Evolutionary conservation across 1,284 basidiomycete species (phyloP).

Genomic region (Wallemia hederae): DNA sequence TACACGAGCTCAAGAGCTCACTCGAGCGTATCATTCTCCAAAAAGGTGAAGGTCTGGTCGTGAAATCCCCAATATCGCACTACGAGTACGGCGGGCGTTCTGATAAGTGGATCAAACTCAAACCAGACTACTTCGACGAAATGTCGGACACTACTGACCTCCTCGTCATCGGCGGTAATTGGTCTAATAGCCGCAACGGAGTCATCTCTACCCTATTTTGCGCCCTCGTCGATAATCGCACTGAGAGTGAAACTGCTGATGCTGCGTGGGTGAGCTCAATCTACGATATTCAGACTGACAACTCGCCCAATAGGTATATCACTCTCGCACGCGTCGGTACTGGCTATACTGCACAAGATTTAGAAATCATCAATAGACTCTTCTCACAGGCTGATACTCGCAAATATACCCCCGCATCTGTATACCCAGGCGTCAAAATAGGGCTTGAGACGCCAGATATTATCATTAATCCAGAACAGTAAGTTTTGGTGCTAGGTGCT

Average conservation of each 20-base stretch:
- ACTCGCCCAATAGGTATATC: too few species aligned
- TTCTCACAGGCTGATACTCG: slow-evolving; percentile 14
- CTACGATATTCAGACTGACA: slow-evolving; percentile 8
- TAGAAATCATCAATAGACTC: slow-evolving; percentile 15
- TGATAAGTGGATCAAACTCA: slow-evolving; percentile 78
- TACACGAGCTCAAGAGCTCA: slow-evolving; percentile 10
- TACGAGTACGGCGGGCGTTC: slow-evolving; percentile 62
- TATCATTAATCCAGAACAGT: slow-evolving; percentile 18
- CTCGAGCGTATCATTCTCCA: slow-evolving; percentile 42
- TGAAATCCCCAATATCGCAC: slow-evolving; percentile 49
- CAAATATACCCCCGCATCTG: slow-evolving; percentile 2
- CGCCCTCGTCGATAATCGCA: slow-evolving; percentile 39
- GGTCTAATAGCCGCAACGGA: slow-evolving; percentile 30
- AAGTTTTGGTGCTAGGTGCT: too few species aligned
- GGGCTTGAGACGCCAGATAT: slow-evolving; percentile 14
- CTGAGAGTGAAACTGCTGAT: slow-evolving; percentile 3
- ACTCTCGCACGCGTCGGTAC: not conserved
- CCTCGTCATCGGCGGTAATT: slow-evolving; percentile 37
- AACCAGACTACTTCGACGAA: slow-evolving; percentile 79
- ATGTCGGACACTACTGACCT: slow-evolving; percentile 70
- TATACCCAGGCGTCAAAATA: not conserved
- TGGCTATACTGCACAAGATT: slow-evolving; percentile 11
- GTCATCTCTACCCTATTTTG: slow-evolving; percentile 52
- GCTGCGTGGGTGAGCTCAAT: not conserved
- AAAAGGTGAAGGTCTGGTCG: slow-evolving; percentile 65